These are phyloP conservation scores for Pseudogymnoascus sp. DNA, from an alignment of 2,329 filamentous ascomycete genomes.

Conservation along the genomic window DNA sequence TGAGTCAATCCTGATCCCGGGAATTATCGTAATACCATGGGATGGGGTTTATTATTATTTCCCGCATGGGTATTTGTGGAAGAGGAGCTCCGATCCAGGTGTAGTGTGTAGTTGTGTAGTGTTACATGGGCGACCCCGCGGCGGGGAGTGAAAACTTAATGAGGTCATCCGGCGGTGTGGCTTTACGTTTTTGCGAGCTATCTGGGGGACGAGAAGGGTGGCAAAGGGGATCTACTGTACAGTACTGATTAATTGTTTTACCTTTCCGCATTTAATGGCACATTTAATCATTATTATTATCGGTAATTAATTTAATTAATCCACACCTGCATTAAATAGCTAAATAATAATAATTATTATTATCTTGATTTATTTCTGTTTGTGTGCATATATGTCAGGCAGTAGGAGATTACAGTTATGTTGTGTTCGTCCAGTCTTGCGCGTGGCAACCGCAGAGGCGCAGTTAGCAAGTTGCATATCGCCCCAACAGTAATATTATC, in stretches of 20 bases:
- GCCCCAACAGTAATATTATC: conserved; percentile 25
- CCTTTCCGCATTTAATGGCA: not conserved
- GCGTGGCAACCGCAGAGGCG: conserved; percentile 25
- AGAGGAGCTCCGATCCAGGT: not conserved
- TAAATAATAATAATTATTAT: too few relatives aligned
- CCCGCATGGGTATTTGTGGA: not conserved
- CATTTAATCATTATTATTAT: not conserved
- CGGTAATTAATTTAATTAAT: not conserved
- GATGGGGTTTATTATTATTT: not conserved
- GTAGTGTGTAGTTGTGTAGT: too few relatives aligned
- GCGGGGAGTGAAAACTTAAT: not conserved
- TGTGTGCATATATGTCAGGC: not conserved
- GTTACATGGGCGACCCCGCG: not conserved
- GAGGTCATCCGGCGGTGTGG: conserved; percentile 3
- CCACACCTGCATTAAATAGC: not conserved
- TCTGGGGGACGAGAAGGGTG: conserved; percentile 25
- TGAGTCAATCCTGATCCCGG: not conserved
- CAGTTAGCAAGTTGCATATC: not conserved
- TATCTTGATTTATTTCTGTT: conserved; percentile 14
- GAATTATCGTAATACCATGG: not conserved
- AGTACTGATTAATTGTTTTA: conserved; percentile 10
- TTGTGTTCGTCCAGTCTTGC: conserved; percentile 12
- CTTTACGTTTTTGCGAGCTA: conserved; percentile 17
- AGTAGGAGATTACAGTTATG: not conserved
- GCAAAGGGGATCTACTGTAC: not conserved